These are phyloP conservation scores for Tetrapisispora taiwanensis DNA, from an alignment of 805 yeast genomes.

Conservation along the genomic window DNA sequence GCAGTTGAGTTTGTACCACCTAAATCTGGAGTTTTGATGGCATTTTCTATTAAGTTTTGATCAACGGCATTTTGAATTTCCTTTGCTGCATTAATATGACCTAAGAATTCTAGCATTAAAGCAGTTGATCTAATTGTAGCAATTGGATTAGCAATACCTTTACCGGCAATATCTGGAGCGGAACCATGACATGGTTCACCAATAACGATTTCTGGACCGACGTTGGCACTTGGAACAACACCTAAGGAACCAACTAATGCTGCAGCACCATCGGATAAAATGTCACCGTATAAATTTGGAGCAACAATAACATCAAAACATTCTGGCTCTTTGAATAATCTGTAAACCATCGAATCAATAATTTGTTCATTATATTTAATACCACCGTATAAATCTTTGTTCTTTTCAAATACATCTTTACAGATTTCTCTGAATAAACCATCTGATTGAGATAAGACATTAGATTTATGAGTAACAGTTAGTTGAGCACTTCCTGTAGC, in stretches of 20 bases:
- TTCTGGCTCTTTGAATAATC: conserved; percentile 97
- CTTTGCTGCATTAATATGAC: conserved; percentile 81
- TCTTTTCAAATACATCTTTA: conserved; percentile 37
- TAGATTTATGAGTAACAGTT: conserved; percentile 94
- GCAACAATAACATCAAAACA: conserved; percentile 97
- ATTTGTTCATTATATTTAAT: conserved; percentile 85
- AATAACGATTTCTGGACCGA: conserved; percentile 89
- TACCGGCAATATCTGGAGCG: conserved; percentile 97
- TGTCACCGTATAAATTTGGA: conserved; percentile 96
- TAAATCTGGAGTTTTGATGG: conserved; percentile 78
- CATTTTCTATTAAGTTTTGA: conserved; percentile 74
- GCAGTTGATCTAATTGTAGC: conserved; percentile 98
- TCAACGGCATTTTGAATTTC: conserved; percentile 91
- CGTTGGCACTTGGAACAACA: conserved; percentile 96
- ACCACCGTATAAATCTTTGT: conserved; percentile 46
- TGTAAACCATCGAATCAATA: conserved; percentile 98
- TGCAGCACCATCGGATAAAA: conserved; percentile 95
- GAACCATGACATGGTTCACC: conserved; percentile 99
- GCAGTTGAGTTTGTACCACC: conserved; percentile 86
- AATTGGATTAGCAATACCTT: conserved; percentile 88
- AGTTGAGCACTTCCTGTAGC: conserved; percentile 47
- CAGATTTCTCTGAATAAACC: conserved; percentile 90
- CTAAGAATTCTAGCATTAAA: conserved; percentile 93
- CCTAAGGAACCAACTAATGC: conserved; percentile 96
- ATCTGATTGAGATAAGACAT: conserved; percentile 84